phyloP scores from a whole-genome alignment of 2,329 filamentous ascomycete species.

The Ilyonectria destructans region DNA sequence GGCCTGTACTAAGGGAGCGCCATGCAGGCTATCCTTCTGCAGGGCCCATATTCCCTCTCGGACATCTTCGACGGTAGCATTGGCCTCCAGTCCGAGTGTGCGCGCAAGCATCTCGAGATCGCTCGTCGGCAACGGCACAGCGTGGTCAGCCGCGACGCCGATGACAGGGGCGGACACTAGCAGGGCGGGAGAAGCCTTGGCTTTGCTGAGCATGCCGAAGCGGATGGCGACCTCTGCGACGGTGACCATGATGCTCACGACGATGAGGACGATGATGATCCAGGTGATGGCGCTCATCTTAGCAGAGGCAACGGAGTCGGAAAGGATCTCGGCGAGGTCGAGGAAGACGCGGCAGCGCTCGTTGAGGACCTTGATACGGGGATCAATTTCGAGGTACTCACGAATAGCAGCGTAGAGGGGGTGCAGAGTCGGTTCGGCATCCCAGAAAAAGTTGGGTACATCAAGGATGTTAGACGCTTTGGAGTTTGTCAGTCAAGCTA shows the following conservation, averaged over 20 bases:
- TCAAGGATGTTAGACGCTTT: slow-evolving; percentile 95
- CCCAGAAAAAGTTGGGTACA: slow-evolving; percentile 98
- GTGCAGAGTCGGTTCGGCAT: slow-evolving; percentile 94
- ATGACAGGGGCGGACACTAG: slow-evolving; percentile 36
- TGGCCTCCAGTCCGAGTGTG: slow-evolving; percentile 53
- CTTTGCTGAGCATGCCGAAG: slow-evolving; percentile 78
- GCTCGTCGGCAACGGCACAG: slow-evolving; percentile 41
- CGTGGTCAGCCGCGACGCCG: slow-evolving; percentile 34
- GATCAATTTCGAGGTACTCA: slow-evolving; percentile 98
- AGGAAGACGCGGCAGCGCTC: slow-evolving; percentile 97
- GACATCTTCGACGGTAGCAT: slow-evolving; percentile 57
- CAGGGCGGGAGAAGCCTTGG: slow-evolving; percentile 36
- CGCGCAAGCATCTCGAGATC: slow-evolving; percentile 56
- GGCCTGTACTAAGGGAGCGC: slow-evolving; percentile 28
- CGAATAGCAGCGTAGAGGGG: slow-evolving; percentile 95
- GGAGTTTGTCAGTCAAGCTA: slow-evolving; percentile 38
- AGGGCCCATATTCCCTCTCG: slow-evolving; percentile 53
- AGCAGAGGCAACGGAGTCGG: slow-evolving; percentile 91
- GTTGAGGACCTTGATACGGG: slow-evolving; percentile 95
- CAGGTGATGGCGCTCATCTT: slow-evolving; percentile 98
- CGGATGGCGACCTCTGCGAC: slow-evolving; percentile 90
- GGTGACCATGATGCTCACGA: slow-evolving; percentile 92
- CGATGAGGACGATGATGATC: slow-evolving; percentile 97
- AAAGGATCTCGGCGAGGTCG: slow-evolving; percentile 94
- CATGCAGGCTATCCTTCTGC: slow-evolving; percentile 38